Base-by-base conservation (phyloP, 164 flowering plant species). In the Stephania yunnanensis region DNA sequence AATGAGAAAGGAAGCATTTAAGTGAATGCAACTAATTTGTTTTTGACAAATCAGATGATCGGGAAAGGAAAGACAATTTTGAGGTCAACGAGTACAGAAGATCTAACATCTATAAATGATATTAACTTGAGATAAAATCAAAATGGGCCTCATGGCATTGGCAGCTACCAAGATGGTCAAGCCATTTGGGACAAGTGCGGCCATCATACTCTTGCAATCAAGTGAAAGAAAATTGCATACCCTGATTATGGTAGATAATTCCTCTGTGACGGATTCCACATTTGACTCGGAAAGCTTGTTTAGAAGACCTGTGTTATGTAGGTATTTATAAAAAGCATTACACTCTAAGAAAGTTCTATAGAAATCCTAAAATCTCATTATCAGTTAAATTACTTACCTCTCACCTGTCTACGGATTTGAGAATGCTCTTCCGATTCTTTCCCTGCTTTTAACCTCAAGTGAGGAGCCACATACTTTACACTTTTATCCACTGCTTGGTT, bases 271-370 rank as follows among this genome's bases (percentile, higher is more conserved):
- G 46, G 92, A 85, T 83, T 95, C 97, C 78, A 94, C 89, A 78
- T 96, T 94, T 29, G 93, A 83, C 81, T 94, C 97, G n/a, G 97
- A 89, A 68, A 96, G 78, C 86, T 87, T 87, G 78, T 94, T 94
- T 73, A 93, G 77, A 77, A 94, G 92, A 75, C 98, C 99, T 95
- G 85, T 31, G 83, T 69, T 19, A 84, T 73, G 68, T 55, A 66
- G 10, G 46, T 8, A 45, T 31, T 31, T 9, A 71, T 10, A 52
- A 64, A 67, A 68, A 29, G 63, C 25, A 52, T 61, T 61, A 74
- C 48, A 25, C 30, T 31, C 12, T 4, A 13, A 19, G 17, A 10
- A 69, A 46, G 12, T 45, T 20, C 29, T 7, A 42, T 25, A 12
- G 42, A 31, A 42, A 68, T 11, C 42, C 31, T 25, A 67, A 65